These are phyloP conservation scores for Xylogone sp. DNA, from an alignment of 2,329 filamentous ascomycete species.

Conservation along the genomic window DNA sequence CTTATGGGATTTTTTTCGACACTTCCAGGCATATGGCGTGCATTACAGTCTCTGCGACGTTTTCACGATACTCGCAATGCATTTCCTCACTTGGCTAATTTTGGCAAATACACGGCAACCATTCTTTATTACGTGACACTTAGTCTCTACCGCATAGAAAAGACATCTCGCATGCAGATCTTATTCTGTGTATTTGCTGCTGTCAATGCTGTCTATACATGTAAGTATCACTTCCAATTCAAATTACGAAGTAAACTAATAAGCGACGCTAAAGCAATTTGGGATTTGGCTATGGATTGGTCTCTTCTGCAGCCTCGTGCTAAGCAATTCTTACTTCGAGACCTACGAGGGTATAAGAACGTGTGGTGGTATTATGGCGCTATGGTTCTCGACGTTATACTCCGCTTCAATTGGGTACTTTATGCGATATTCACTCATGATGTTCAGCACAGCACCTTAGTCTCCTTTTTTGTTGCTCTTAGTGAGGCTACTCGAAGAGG, in stretches of 20 bases:
- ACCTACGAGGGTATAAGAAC: constrained; percentile 74
- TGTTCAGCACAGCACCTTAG: constrained; percentile 75
- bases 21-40: constrained; percentile 84
- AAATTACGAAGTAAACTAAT: neutral
- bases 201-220: constrained; percentile 81
- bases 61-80: constrained; percentile 82
- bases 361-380: constrained; percentile 83
- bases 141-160: constrained; percentile 77
- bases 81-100: constrained; percentile 91
- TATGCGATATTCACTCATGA: constrained; percentile 71
- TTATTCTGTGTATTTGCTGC: constrained; percentile 76
- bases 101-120: constrained; percentile 84
- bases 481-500: constrained; percentile 81
- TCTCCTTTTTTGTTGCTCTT: constrained; percentile 75
- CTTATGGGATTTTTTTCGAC: constrained; percentile 81
- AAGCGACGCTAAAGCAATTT: constrained; percentile 57
- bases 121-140: constrained; percentile 76
- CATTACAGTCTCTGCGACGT: constrained; percentile 84
- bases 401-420: constrained; percentile 93
- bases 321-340: constrained; percentile 64
- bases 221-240: constrained; percentile 40
- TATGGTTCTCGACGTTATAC: constrained; percentile 76
- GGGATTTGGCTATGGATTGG: constrained; percentile 97
- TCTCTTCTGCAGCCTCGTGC: constrained; percentile 78
- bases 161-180: constrained; percentile 52